Evolutionary conservation across 2,329 filamentous ascomycete species (phyloP).

Genomic region (Scorias spongiosa): DNA sequence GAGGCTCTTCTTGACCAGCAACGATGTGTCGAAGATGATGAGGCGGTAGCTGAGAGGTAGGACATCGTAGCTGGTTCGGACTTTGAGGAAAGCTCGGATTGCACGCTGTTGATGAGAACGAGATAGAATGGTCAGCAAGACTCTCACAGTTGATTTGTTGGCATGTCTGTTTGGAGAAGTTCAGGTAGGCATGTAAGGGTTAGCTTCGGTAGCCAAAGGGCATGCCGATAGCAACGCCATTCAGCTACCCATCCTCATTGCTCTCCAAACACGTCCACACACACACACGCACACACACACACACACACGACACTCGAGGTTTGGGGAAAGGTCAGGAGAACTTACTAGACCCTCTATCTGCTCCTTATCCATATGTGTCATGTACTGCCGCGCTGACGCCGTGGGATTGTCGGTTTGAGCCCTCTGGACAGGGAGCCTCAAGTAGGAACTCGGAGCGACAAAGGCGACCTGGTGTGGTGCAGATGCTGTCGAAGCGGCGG

Average conservation of each 20-base stretch:
- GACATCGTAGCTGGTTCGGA: constrained; percentile 94
- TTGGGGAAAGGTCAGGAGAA: constrained; percentile 6
- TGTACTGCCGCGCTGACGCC: constrained; percentile 12
- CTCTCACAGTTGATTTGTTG: too few relatives aligned
- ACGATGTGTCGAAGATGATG: constrained; percentile 85
- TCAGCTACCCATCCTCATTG: too few relatives aligned
- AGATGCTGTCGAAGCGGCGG: constrained; percentile 1
- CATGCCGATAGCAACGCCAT: too few relatives aligned
- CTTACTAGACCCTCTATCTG: constrained; percentile 66
- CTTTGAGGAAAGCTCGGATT: constrained; percentile 89
- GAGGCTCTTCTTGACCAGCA: constrained; percentile 93
- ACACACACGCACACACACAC: too few relatives aligned
- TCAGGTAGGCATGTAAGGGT: not conserved
- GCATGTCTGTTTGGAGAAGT: too few relatives aligned
- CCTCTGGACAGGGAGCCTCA: constrained; percentile 13
- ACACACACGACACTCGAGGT: not conserved
- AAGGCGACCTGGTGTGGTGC: constrained; percentile 10
- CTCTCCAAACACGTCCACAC: not conserved
- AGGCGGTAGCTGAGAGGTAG: constrained; percentile 89
- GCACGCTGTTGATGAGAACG: constrained; percentile 45
- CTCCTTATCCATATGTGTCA: constrained; percentile 55
- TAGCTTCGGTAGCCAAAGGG: not conserved
- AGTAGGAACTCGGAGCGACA: constrained; percentile 24
- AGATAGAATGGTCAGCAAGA: constrained; percentile 1
- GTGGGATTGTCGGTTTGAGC: constrained; percentile 10